phyloP scores from a whole-genome alignment of 2,329 filamentous ascomycete species.

The Acrocalymma vagum region DNA sequence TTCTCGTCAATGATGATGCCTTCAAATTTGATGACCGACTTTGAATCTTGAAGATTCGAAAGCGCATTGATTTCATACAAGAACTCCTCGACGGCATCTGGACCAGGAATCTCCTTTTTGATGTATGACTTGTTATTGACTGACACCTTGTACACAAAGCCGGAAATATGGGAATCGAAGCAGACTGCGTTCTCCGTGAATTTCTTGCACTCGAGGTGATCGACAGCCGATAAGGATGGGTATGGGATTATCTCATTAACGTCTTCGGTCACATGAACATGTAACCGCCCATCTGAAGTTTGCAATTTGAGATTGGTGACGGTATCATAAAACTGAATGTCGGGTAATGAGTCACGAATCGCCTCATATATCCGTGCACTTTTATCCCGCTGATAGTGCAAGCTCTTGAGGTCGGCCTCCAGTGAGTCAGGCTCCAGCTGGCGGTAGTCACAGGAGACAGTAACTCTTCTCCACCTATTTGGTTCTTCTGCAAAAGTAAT shows the following conservation, averaged over 20 bases:
- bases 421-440: conserved; percentile 81
- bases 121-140: conserved; percentile 78
- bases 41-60: conserved; percentile 75
- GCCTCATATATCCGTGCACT: conserved; percentile 92
- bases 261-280: conserved; percentile 98
- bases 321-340: conserved; percentile 95
- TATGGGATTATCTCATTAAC: conserved; percentile 93
- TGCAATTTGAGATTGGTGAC: conserved; percentile 96
- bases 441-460: conserved; percentile 92
- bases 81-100: conserved; percentile 95
- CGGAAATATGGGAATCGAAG: conserved; percentile 93
- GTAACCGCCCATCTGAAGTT: conserved; percentile 84
- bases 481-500: conserved; percentile 88
- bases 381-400: conserved; percentile 89
- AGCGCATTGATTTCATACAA: conserved; percentile 97
- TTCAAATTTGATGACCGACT: conserved; percentile 84
- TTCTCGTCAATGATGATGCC: conserved; percentile 87
- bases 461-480: conserved; percentile 84
- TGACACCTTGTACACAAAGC: conserved; percentile 94
- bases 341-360: conserved; percentile 88
- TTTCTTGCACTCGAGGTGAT: conserved; percentile 69
- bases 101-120: conserved; percentile 97
- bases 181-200: conserved; percentile 78
- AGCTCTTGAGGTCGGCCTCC: conserved; percentile 79
- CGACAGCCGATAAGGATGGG: conserved; percentile 75